Base-by-base conservation (phyloP, 176 grass and related monocot species). In the Calamus simplicifolius region DNA sequence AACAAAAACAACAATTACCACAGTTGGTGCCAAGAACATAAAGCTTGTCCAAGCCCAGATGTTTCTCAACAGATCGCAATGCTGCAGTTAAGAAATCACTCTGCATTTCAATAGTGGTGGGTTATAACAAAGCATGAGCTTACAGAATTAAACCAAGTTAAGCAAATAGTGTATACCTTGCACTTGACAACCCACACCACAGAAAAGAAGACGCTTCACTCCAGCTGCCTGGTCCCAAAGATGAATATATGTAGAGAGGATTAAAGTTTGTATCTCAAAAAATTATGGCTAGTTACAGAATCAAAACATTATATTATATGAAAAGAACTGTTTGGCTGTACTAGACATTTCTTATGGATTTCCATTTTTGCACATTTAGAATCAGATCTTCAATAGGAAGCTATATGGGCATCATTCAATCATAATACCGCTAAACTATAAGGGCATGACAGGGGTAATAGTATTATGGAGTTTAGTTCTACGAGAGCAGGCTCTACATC, bases 1-100 rank as follows among this genome's bases (percentile, higher is more conserved):
- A 26, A 51, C 16, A 52, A 64, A 49, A 52, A 29, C 63, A 54
- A 38, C 66, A 82, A 55, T 87, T 87, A 96, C 91, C 91, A 29
- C 91, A 96, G 68, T 96, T 96, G 53, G 91, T 96, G 59, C 91
- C 91, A 15, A 96, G 91, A 27, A 96, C 91, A 80, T 96, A 96
- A 59, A 96, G 91, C 75, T 96, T 90, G 52, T 96, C 91, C 86
- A 90, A 83, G 73, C 81, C 80, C 66, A 96, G 91, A 62, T 96
- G 90, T 58, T 87, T 90, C 76, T 96, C 86, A 64, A 96, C 83
- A 51, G 83, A 90, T 73, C 91, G 87, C 64, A 96, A 87, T 53
- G 86, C 91, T 96, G 83, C 61, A 72, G 2, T 66, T 54, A 75
- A 68, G 38, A 81, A 81, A 72, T 58, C 65, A 57, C 35, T 75